A percentile compares a stretch with the other conserved stretches of the same genome.
Conservation (phyloP, 1,284 basidiomycete genomes). For the Puccinia triticina region DNA sequence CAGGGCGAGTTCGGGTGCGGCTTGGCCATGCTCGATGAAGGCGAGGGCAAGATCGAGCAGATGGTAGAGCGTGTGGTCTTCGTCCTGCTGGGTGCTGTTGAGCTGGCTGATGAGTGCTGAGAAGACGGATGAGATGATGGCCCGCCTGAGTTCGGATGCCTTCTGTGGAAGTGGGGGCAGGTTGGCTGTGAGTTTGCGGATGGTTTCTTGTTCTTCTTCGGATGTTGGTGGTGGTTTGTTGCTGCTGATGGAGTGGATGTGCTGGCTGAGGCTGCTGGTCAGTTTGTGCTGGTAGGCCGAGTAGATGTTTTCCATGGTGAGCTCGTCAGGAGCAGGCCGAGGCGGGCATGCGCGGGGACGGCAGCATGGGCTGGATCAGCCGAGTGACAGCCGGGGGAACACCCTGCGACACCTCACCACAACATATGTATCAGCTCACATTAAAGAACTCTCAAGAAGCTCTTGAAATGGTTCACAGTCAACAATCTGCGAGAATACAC, state of each 20-base stretch:
- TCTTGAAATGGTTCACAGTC: no score
- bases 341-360: no score
- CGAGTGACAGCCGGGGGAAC: no score
- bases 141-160: slow-evolving; percentile 31
- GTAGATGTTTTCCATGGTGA: slow-evolving; percentile 13
- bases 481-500: no score
- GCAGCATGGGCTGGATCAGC: no score
- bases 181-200: not conserved
- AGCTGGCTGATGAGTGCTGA: slow-evolving; percentile 37
- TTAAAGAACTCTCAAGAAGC: no score
- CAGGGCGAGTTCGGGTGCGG: slow-evolving; percentile 38
- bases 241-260: not conserved
- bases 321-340: no score
- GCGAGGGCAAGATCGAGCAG: slow-evolving; percentile 36
- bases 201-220: slow-evolving; percentile 3
- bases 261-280: slow-evolving; percentile 5
- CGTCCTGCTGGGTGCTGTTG: not conserved
- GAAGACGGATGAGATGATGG: slow-evolving; percentile 44
- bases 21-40: slow-evolving; percentile 24
- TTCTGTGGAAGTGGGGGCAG: slow-evolving; percentile 21
- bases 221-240: not conserved
- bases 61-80: slow-evolving; percentile 29
- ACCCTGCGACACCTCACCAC: no score
- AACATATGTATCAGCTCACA: no score
- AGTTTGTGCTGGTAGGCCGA: slow-evolving; percentile 11